Conservation (phyloP, 495 filamentous ascomycete genomes). For the Halenospora varia region DNA sequence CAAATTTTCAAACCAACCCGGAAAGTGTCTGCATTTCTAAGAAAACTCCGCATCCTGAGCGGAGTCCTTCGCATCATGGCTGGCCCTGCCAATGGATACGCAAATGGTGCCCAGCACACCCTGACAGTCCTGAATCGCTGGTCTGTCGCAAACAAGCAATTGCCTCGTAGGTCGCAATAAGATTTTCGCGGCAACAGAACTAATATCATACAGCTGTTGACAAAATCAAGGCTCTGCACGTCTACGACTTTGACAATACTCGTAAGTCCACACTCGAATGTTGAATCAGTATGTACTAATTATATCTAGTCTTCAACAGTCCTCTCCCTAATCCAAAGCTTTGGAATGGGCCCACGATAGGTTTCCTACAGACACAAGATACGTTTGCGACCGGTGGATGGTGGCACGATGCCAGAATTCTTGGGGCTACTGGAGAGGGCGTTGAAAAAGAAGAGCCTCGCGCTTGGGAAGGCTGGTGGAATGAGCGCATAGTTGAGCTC, state of each 20-base stretch:
- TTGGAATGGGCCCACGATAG: conserved; percentile 75
- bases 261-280: conserved; percentile 43
- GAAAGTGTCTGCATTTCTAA: conserved; percentile 12
- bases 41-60: conserved; percentile 13
- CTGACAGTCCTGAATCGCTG: conserved; percentile 74
- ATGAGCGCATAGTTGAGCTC: conserved; percentile 83
- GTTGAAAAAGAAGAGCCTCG: conserved; percentile 75
- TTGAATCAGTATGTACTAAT: conserved; percentile 4
- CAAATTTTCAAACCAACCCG: background rate
- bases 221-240: conserved; percentile 74
- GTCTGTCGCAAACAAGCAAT: conserved; percentile 68
- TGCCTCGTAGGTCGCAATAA: conserved; percentile 42
- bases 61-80: conserved; percentile 16
- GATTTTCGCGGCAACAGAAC: conserved; percentile 10
- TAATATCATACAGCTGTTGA: conserved; percentile 46
- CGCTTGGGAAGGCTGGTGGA: conserved; percentile 96
- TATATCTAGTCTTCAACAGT: conserved; percentile 71
- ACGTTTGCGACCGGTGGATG: conserved; percentile 84
- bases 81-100: conserved; percentile 2
- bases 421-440: conserved; percentile 83
- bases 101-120: conserved; percentile 41
- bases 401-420: conserved; percentile 92
- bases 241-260: conserved; percentile 99
- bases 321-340: conserved; percentile 86
- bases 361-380: conserved; percentile 68